Evolutionary conservation across 192 early-diverging fungal genomes (phyloP), one percentile per base, ranked within the genome.

Genomic region (Diversispora epigaea): DNA sequence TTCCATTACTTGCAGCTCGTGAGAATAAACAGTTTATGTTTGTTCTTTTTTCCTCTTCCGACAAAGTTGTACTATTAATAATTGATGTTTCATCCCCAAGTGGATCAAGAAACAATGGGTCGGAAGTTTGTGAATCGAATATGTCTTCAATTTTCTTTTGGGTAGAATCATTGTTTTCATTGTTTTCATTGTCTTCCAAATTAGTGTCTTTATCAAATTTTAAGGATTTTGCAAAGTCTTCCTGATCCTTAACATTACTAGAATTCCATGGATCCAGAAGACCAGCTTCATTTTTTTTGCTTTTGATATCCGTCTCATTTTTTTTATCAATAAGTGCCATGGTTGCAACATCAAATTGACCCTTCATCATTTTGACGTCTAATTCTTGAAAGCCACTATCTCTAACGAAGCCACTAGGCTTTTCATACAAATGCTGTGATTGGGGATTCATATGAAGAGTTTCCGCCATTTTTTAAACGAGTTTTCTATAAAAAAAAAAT

Each of bases 1-100:
- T 88, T 50, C 94, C 94, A 79, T 92, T 91, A 41, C 91, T 91
- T 45, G 88, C 82, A 3, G 90, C 89, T 61, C 87, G 84, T 10
- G 89, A 84, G 76, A 94, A 92, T 6, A 89, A 76, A 71, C 88
- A 87, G 44, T 86, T 89, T 17, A 91, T 80, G 41, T 84, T 83
- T 63, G 82, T 75, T 68, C 68, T 85, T 77, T 91, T 91, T 49
- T 87, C 82, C 70, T 82, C 81, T 61, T 84, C 84, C 11, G 84
- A 21, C 25, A 86, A 78, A 47, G 77, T 77, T 9, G 72, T 10
- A 40, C 64, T 47, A 32, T 5, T 54, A 6, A 55, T 41, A n/a
- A 75, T 65, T 3, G 25, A 0, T 12, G 15, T 47, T 56, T 75
- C 73, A 43, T 75, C 73, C 22, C 47, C 73, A 25, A 75, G 32